Percentiles rank a stretch among this genome's conserved stretches.
Conservation (phyloP, 768 basidiomycete species). For the Lentinula sp. region DNA sequence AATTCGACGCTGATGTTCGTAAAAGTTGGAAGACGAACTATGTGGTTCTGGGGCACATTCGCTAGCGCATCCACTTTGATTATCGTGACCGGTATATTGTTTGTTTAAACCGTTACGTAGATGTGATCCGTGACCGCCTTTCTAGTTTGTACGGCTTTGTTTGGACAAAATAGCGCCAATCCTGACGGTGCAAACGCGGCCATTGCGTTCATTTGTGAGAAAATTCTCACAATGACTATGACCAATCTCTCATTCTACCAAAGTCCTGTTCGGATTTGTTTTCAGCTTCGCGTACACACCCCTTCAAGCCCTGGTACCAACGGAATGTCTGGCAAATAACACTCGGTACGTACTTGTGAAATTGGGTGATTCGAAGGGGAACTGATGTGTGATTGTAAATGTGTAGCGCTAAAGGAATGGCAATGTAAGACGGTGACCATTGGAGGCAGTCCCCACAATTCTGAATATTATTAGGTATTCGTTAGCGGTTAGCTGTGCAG, state of each 20-base stretch:
- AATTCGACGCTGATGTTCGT: neutral
- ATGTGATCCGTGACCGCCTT: neutral
- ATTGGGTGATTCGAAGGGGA: too few relatives aligned
- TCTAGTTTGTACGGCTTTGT: conserved; percentile 34
- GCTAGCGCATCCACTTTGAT: conserved; percentile 31
- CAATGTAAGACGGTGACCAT: conserved; percentile 31
- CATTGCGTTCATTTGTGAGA: conserved; percentile 40
- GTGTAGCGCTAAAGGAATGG: conserved; percentile 55
- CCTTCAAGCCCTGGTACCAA: conserved; percentile 51
- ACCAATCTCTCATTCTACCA: conserved; percentile 13
- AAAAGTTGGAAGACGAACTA: conserved; percentile 33
- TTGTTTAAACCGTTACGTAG: neutral
- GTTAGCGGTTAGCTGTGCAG: conserved; percentile 35
- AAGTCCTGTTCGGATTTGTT: conserved; percentile 49
- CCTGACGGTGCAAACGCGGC: conserved; percentile 34
- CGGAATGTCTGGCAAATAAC: conserved; percentile 50
- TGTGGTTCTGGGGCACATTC: conserved; percentile 45
- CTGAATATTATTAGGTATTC: conserved; percentile 25
- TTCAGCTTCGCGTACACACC: conserved; percentile 54
- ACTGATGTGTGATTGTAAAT: neutral
- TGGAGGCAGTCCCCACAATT: neutral
- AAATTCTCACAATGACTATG: conserved; percentile 1
- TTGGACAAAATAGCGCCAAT: conserved; percentile 27
- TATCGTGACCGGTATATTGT: conserved; percentile 29
- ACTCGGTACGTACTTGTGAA: conserved; percentile 26